These are phyloP conservation scores for Auricularia auricula-judae DNA, from an alignment of 768 basidiomycete species.

Conservation along the genomic window DNA sequence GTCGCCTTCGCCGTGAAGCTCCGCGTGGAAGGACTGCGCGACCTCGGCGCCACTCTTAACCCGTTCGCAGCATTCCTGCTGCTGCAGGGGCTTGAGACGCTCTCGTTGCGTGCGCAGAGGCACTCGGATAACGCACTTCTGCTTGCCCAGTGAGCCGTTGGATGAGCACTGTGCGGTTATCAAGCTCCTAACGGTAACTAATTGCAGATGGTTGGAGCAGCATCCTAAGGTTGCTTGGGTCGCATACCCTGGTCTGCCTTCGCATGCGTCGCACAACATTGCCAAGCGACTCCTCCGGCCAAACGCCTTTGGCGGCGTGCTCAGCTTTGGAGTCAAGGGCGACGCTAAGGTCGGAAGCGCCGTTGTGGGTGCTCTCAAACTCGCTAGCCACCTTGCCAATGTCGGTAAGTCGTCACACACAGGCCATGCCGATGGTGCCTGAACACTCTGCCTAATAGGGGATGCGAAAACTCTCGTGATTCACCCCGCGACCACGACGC, in stretches of 20 bases:
- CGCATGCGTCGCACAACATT: conserved; percentile 47
- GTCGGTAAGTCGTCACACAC: conserved; percentile 22
- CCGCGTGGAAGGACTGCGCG: conserved; percentile 53
- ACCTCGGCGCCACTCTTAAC: conserved; percentile 54
- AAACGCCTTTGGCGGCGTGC: conserved; percentile 55
- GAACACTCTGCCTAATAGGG: conserved; percentile 7
- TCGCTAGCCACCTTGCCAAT: conserved; percentile 65
- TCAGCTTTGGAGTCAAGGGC: conserved; percentile 70
- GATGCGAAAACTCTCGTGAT: conserved; percentile 67
- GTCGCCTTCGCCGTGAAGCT: conserved; percentile 56
- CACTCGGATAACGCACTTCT: conserved; percentile 62
- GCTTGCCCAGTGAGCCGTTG: conserved; percentile 33
- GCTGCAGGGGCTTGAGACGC: conserved; percentile 70
- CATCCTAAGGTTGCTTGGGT: conserved; percentile 68
- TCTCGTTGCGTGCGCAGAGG: conserved; percentile 57
- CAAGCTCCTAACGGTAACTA: background rate
- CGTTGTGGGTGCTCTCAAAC: conserved; percentile 57
- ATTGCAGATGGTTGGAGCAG: conserved; percentile 38
- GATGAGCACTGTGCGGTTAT: background rate
- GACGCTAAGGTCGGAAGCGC: conserved; percentile 36
- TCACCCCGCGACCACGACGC: conserved; percentile 69
- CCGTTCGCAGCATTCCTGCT: conserved; percentile 68
- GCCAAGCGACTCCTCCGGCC: conserved; percentile 47
- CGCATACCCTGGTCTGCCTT: conserved; percentile 58
- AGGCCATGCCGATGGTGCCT: background rate